Evolutionary conservation across 352 stramenopile species (phyloP).

Genomic region (Phytophthora pluvialis): DNA sequence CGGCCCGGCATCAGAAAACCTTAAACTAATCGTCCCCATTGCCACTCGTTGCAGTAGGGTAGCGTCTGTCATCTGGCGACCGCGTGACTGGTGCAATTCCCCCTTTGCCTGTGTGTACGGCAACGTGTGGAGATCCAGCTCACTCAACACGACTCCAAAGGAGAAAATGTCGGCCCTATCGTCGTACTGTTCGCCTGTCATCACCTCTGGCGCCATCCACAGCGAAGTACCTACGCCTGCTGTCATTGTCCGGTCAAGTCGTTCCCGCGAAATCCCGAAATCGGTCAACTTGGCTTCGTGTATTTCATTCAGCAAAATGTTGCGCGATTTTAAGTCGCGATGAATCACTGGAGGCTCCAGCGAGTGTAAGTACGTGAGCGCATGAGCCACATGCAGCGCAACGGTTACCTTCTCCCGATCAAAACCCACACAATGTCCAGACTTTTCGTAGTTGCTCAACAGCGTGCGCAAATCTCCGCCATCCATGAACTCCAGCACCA

Average conservation of each 20-base stretch:
- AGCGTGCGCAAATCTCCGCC: slow-evolving; percentile 1
- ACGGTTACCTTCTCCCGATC: slow-evolving; percentile 2
- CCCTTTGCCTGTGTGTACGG: background rate
- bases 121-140: background rate
- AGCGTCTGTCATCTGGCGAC: slow-evolving; percentile 5
- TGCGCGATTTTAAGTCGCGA: slow-evolving; percentile 4
- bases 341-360: background rate
- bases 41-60: slow-evolving; percentile 4
- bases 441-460: slow-evolving; percentile 8
- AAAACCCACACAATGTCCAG: background rate
- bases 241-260: slow-evolving; percentile 9
- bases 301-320: slow-evolving; percentile 5
- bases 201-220: slow-evolving; percentile 14
- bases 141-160: slow-evolving; percentile 1
- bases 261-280: slow-evolving; percentile 1
- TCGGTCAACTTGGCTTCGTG: slow-evolving; percentile 6
- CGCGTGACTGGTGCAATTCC: background rate
- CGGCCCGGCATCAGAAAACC: slow-evolving; percentile 1
- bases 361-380: slow-evolving; percentile 4
- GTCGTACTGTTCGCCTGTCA: slow-evolving; percentile 8
- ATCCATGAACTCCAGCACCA: slow-evolving; percentile 21
- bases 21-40: slow-evolving; percentile 2
- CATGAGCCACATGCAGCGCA: background rate
- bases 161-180: slow-evolving; percentile 8
- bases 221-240: background rate